Evolutionary conservation across 176 grass and related monocot genomes (phyloP), one percentile per base, ranked within the genome.

Genomic region (Oryza glumipatula): DNA sequence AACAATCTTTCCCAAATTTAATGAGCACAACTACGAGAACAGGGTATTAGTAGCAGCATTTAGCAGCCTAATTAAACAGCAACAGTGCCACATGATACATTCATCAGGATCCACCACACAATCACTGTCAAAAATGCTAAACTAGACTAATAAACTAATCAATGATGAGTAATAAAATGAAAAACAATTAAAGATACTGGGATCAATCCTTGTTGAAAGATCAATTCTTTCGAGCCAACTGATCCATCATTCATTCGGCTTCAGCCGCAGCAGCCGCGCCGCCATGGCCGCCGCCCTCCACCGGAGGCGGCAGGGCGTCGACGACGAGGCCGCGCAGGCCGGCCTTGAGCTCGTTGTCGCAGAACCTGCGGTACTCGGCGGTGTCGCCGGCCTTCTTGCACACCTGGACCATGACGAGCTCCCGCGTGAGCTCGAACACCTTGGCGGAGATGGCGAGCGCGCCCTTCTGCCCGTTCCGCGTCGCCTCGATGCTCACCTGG

Each of bases 301-400:
- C 85, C 54, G 54, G 39, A 41, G 39, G 47, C 1, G 47, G 23
- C 51, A 68, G 51, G 32, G 60, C 51, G 35, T 90, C 85, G 28
- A 91, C 85, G 28, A 91, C 73, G 0, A 94, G 76, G 21, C 71
- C 54, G 14, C 70, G 89, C 17, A 94, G 48, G 1, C 92, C 85
- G 7, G 92, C 80, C 54, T 86, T 89, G 66, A 94, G 86, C 52
- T 91, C 79, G 13, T 49, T 81, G 80, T 80, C 11, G 64, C 89
- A 94, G 79, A 94, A 94, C 8, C 91, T 74, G 2, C 58, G 43
- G 64, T 94, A 94, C 72, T 94, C 92, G 6, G 46, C 45, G 2
- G 66, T 77, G 78, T 86, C 84, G n/a, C 92, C 92, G 3, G 86
- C 82, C 65, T 89, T 94, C 83, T 91, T 91, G 86, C 78, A 85